Percentiles rank a stretch among this genome's conserved stretches.
Evolutionary conservation across 1,284 basidiomycete genomes (phyloP).

Genomic region (Boletus semigastroideus): DNA sequence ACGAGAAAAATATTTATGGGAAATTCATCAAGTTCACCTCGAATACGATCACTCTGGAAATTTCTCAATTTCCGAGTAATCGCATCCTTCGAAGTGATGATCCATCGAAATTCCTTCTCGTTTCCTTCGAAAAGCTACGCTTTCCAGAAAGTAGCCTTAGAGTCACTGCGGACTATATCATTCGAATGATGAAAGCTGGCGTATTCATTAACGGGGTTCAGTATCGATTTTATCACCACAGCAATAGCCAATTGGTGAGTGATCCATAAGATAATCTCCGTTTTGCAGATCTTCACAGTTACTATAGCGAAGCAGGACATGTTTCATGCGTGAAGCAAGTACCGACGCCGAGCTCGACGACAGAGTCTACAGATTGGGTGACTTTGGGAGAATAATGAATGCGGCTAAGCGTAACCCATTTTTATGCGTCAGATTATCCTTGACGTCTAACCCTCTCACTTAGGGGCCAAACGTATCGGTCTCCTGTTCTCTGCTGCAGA

Average conservation of each 20-base stretch:
- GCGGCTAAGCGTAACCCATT: conserved; percentile 54
- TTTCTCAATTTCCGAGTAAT: conserved; percentile 52
- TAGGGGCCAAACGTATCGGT: conserved; percentile 66
- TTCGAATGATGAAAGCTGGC: conserved; percentile 52
- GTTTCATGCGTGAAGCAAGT: conserved; percentile 55
- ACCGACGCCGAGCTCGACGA: conserved; percentile 54
- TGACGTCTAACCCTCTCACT: not conserved
- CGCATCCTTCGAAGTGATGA: conserved; percentile 58
- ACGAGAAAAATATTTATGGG: conserved; percentile 35
- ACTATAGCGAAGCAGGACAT: conserved; percentile 55
- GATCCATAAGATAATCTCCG: not conserved
- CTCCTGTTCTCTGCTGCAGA: conserved; percentile 63
- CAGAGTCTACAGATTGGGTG: conserved; percentile 54
- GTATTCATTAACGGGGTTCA: conserved; percentile 56
- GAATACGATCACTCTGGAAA: conserved; percentile 48
- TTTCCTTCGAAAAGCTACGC: conserved; percentile 52
- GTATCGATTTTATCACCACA: conserved; percentile 68
- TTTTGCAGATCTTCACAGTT: not conserved
- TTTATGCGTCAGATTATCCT: not conserved
- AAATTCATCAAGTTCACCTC: conserved; percentile 53
- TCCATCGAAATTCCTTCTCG: conserved; percentile 51
- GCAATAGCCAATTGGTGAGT: conserved; percentile 64
- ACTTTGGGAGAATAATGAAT: conserved; percentile 59
- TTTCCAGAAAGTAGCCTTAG: conserved; percentile 50
- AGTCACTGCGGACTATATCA: conserved; percentile 53